Evolutionary conservation across 352 stramenopile species (phyloP).

Genomic region (Globisporangium viniferum): DNA sequence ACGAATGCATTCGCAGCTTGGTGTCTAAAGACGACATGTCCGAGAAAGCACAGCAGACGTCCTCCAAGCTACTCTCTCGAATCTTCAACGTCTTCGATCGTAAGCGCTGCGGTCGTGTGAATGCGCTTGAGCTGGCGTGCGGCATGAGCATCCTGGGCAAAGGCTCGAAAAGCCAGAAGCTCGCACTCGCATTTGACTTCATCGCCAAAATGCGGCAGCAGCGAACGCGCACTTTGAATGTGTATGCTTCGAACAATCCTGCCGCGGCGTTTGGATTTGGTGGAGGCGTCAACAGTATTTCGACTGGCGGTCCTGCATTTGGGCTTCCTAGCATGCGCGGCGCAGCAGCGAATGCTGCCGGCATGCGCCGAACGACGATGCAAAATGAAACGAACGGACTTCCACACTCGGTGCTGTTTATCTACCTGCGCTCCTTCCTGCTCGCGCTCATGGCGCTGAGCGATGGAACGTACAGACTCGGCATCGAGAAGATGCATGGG

Average conservation of each 20-base stretch:
- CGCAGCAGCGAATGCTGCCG: conserved; percentile 26
- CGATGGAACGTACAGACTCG: conserved; percentile 75
- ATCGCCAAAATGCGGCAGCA: conserved; percentile 84
- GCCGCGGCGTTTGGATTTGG: conserved; percentile 33
- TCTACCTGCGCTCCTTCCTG: conserved; percentile 84
- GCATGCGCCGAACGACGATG: conserved; percentile 30
- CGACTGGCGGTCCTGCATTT: conserved; percentile 47
- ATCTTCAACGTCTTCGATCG: conserved; percentile 87
- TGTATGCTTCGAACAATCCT: conserved; percentile 43
- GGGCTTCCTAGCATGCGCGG: conserved; percentile 57
- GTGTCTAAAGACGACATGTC: conserved; percentile 76
- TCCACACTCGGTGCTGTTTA: conserved; percentile 79
- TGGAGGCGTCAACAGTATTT: conserved; percentile 40
- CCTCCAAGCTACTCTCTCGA: conserved; percentile 77
- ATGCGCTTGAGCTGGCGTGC: conserved; percentile 82
- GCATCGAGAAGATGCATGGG: conserved; percentile 83
- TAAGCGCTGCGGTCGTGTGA: conserved; percentile 76
- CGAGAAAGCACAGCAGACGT: conserved; percentile 83
- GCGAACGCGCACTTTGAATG: conserved; percentile 62
- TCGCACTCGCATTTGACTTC: conserved; percentile 84
- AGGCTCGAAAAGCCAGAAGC: conserved; percentile 85
- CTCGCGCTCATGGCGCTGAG: conserved; percentile 85
- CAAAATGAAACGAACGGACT: conserved; percentile 58
- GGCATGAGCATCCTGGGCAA: conserved; percentile 82
- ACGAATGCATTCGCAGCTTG: conserved; percentile 82